Base-by-base conservation (phyloP, 2,329 filamentous ascomycete genomes). In the Penicillium oxalicum region DNA sequence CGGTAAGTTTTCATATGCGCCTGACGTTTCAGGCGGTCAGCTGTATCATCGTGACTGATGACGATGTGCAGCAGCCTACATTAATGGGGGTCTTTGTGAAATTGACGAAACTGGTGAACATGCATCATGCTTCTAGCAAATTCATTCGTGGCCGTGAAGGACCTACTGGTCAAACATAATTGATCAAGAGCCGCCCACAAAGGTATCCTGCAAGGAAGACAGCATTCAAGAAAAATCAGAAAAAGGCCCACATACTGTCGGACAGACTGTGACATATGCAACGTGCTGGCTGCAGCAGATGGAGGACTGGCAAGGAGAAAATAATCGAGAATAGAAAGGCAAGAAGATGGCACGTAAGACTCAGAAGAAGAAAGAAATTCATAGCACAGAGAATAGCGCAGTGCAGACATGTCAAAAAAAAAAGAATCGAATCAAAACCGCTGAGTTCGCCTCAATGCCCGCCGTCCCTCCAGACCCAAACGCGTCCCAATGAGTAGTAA, bases 391-490 rank as follows among this genome's bases (percentile, higher is more conserved):
- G 36, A n/a, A 32, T 32, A 32, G 29, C 8, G 29, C 29, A 32
- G 34, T 35, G 41, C 13, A 38, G 40, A 40, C 34, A 33, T 34
- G 27, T 42, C 37, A 45, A 39, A 43, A 44, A 35, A 47, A 42
- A 39, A 41, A 49, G 52, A 64, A 58, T 51, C 57, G 66, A 60
- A 66, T 52, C 54, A 59, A 55, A 58, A 57, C 58, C 61, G 66
- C 63, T 68, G 56, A 64, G 61, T 68, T 68, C 65, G 65, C 65
- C 66, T 61, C 60, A 61, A 68, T 67, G 61, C 63, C 65, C 64
- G 49, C 57, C 57, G 49, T 51, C 56, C 57, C 54, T 52, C 56
- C 55, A 60, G 58, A 63, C 56, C 65, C 65, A 63, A 69, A 64
- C 63, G 63, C 60, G 61, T 66, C 64, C 64, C 65, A 63, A 68